Evolutionary conservation across 257 asterid genomes (phyloP).

Genomic region (Capsicum rhomboideum): DNA sequence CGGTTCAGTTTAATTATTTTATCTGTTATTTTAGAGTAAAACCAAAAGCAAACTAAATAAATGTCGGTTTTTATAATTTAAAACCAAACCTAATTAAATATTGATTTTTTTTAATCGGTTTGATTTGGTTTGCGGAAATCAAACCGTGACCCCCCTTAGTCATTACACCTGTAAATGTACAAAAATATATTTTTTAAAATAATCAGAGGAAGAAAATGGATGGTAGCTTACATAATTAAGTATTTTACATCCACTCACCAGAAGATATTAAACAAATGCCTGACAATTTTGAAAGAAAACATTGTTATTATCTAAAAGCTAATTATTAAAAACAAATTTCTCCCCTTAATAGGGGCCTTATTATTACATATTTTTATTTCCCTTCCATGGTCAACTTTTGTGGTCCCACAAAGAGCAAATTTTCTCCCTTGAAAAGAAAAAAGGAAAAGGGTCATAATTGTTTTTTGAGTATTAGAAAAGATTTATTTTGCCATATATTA

Average conservation of each 20-base stretch:
- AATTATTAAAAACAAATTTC: not conserved
- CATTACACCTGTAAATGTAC: not conserved
- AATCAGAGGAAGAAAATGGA: not conserved
- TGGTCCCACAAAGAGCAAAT: constrained; percentile 1
- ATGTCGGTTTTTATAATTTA: no score
- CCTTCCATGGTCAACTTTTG: constrained; percentile 2
- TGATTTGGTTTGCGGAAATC: no score
- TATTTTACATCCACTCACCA: not conserved
- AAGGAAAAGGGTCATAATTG: no score
- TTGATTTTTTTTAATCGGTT: no score
- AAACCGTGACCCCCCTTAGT: no score
- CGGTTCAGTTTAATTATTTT: no score
- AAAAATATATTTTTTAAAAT: not conserved
- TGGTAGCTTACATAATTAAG: not conserved
- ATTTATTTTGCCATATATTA: no score
- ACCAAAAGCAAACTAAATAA: no score
- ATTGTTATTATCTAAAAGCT: not conserved
- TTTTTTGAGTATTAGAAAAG: no score
- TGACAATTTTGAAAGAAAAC: not conserved
- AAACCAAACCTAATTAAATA: no score
- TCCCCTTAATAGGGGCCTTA: not conserved
- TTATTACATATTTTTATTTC: not conserved
- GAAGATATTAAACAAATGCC: not conserved
- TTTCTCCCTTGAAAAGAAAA: not conserved
- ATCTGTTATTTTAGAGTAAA: no score